Evolutionary conservation across 2,329 filamentous ascomycete genomes (phyloP), one percentile per base, ranked within the genome.

Genomic region (Phoma sp.): DNA sequence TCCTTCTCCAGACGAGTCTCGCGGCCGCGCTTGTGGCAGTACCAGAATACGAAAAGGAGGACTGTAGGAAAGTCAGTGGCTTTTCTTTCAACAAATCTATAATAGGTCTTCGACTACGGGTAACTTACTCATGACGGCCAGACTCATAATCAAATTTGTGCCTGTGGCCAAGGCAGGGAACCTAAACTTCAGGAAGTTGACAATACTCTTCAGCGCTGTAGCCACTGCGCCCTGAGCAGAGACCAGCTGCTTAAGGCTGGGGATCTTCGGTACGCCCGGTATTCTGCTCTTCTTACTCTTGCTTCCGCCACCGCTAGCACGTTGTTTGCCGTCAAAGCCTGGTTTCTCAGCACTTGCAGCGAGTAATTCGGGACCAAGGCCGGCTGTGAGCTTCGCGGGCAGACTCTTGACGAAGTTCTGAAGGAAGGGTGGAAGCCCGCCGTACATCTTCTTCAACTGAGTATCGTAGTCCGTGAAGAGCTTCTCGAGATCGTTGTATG

Each of bases 1-100:
- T 85, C 83, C 43, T 80, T 85, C 69, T 89, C 88, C 11, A 98
- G 84, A 43, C 95, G 85, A 6, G 87, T 87, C 78, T 99, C 93
- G 37, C 87, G 87, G 32, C 95, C 95, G 47, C 95, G 90, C 80
- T 98, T 98, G 77, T 98, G 89, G 78, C 93, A 98, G 78, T 98
- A 99, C 93, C 93, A 99, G 66, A 98, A 87, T 37, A 96, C 91
- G 71, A 96, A 95, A 51, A 99, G 84, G 14, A 98, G 83, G 48
- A 98, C 91, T 75, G 45, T 1, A 30, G 10, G 25, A 14, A 7
- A 7, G 15, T 49, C 23, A 42, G 28, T n/a, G 7, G 26, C 21
- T 15, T n/a, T n/a, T n/a, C n/a, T n/a, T n/a, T n/a, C n/a, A n/a
- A n/a, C n/a, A n/a, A n/a, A n/a, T n/a, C n/a, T n/a, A n/a, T n/a